Conservation (phyloP, 1,284 basidiomycete genomes). For the Cutaneotrichosporon cavernicola region DNA sequence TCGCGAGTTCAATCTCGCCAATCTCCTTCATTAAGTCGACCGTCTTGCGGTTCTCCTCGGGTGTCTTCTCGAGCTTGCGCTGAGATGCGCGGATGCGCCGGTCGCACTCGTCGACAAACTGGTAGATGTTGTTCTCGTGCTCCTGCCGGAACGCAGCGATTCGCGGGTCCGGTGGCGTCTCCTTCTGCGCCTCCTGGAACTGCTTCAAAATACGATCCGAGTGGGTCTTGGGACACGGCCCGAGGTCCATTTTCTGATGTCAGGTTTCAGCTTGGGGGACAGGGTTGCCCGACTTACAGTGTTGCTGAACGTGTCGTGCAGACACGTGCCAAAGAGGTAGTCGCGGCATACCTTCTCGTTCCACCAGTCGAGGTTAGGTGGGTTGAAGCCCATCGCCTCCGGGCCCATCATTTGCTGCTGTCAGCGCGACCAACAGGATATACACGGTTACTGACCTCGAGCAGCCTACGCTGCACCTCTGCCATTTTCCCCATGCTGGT, state of each 20-base stretch:
- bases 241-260: conserved; percentile 96
- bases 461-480: conserved; percentile 55
- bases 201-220: conserved; percentile 91
- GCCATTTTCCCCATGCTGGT: conserved; percentile 54
- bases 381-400: conserved; percentile 92
- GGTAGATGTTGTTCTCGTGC: conserved; percentile 91
- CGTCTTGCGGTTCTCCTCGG: conserved; percentile 98
- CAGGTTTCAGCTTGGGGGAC: neutral
- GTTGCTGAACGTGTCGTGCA: conserved; percentile 96
- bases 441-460: conserved; percentile 45
- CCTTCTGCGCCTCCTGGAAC: conserved; percentile 73
- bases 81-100: conserved; percentile 91
- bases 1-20: conserved; percentile 96
- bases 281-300: conserved; percentile 65
- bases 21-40: conserved; percentile 99
- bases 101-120: conserved; percentile 98
- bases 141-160: conserved; percentile 84
- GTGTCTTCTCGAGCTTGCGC: conserved; percentile 94
- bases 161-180: conserved; percentile 71
- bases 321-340: conserved; percentile 96
- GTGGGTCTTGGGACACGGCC: conserved; percentile 95
- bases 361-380: conserved; percentile 88
- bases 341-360: conserved; percentile 98
- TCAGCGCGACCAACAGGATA: neutral
- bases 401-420: conserved; percentile 98